Evolutionary conservation across 1,284 basidiomycete genomes (phyloP).

Genomic region (Meira miltonrushii): DNA sequence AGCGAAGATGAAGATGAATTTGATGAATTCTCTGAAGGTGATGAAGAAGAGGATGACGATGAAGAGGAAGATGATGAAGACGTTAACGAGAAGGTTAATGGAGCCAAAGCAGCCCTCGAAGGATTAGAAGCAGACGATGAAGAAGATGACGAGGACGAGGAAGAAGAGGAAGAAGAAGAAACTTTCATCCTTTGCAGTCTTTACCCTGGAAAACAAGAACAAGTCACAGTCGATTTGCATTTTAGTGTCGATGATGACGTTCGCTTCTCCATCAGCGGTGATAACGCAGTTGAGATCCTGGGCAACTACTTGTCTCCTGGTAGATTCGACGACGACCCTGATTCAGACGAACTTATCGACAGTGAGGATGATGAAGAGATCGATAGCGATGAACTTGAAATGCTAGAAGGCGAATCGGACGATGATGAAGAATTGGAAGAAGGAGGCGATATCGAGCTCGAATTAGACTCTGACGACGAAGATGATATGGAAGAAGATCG

Average conservation of each 20-base stretch:
- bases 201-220: slow-evolving; percentile 66
- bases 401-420: slow-evolving; percentile 17
- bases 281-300: slow-evolving; percentile 77
- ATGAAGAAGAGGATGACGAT: slow-evolving; percentile 56
- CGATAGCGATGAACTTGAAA: slow-evolving; percentile 56
- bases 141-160: slow-evolving; percentile 53
- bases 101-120: background rate
- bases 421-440: slow-evolving; percentile 58
- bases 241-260: slow-evolving; percentile 65
- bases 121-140: slow-evolving; percentile 40
- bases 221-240: slow-evolving; percentile 60
- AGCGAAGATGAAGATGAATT: slow-evolving; percentile 55
- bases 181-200: slow-evolving; percentile 56
- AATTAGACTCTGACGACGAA: slow-evolving; percentile 34
- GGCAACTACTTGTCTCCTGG: slow-evolving; percentile 75
- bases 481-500: slow-evolving; percentile 19
- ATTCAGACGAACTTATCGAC: slow-evolving; percentile 53
- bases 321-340: slow-evolving; percentile 56
- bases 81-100: slow-evolving; percentile 59
- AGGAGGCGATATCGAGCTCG: slow-evolving; percentile 48
- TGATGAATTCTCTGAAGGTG: slow-evolving; percentile 59
- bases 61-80: slow-evolving; percentile 54
- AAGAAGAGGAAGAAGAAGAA: slow-evolving; percentile 55
- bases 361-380: slow-evolving; percentile 57
- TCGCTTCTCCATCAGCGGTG: slow-evolving; percentile 70